phyloP scores from a whole-genome alignment of 2,329 filamentous ascomycete genomes.

The Pyrenophora graminea region DNA sequence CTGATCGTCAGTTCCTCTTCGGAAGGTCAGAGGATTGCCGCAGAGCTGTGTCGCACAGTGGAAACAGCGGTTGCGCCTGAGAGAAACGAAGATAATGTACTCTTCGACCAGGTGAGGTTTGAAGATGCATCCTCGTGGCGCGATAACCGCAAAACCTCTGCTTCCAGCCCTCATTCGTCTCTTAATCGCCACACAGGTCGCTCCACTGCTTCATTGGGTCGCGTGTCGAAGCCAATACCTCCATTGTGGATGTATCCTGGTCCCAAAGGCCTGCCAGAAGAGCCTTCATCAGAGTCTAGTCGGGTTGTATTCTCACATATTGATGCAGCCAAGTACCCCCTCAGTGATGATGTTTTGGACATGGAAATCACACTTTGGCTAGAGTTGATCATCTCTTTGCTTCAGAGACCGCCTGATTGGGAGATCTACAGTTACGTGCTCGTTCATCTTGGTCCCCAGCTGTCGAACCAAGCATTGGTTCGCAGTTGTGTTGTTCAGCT shows the following conservation, averaged over 20 bases:
- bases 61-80: slow-evolving; percentile 55
- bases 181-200: slow-evolving; percentile 38
- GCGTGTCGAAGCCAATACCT: slow-evolving; percentile 39
- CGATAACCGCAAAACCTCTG: slow-evolving; percentile 37
- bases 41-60: slow-evolving; percentile 68
- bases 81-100: slow-evolving; percentile 46
- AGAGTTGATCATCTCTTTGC: slow-evolving; percentile 73
- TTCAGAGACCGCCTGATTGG: slow-evolving; percentile 80
- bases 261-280: slow-evolving; percentile 58
- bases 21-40: slow-evolving; percentile 74
- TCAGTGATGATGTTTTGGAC: slow-evolving; percentile 47
- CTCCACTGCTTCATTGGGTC: slow-evolving; percentile 28
- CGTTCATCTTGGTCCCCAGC: slow-evolving; percentile 81
- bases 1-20: slow-evolving; percentile 72
- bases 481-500: slow-evolving; percentile 73
- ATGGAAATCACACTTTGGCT: slow-evolving; percentile 66
- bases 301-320: slow-evolving; percentile 56
- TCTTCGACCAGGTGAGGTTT: slow-evolving; percentile 25
- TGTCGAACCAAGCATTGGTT: slow-evolving; percentile 89
- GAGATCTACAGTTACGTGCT: slow-evolving; percentile 90
- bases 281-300: slow-evolving; percentile 55
- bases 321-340: slow-evolving; percentile 42
- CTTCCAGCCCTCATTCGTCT: slow-evolving; percentile 40
- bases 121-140: slow-evolving; percentile 39
- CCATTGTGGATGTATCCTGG: slow-evolving; percentile 63